Evolutionary conservation across 2,329 filamentous ascomycete species (phyloP), one percentile per base, ranked within the genome.

Genomic region (Pseudogymnoascus sp.): DNA sequence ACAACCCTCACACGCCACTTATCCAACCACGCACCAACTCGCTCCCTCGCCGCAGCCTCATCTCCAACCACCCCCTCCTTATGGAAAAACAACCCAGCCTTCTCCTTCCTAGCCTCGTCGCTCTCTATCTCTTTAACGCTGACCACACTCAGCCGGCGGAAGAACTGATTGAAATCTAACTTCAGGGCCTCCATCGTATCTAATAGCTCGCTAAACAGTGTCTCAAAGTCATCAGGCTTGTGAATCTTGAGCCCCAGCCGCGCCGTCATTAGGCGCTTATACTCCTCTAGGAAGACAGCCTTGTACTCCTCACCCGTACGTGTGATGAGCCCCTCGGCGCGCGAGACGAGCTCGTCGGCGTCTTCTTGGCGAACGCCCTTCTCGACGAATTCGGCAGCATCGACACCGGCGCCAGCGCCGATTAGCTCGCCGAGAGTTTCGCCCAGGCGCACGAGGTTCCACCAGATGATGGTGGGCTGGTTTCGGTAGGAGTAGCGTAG

Each of bases 401-500:
- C 92, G 33, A 93, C 86, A 38, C 80, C 77, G 1, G 81, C 75
- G 0, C 90, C 93, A 0, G 88, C 84, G 16, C 93, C 94, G 62
- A 99, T 85, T 1, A 96, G 80, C 75, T 97, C 94, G 19, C 91
- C 94, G 0, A 99, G 73, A 0, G 89, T 84, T 76, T 99, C 94
- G 63, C 92, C 94, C 0, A 99, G 82, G 1, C 94, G 86, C 1
- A 97, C 91, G 0, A 97, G 81, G 70, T 97, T 97, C 94, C 94
- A 99, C 94, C 94, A 99, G 71, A 99, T 94, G 63, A 99, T 90
- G 45, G 88, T 92, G 0, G 94, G 92, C 72, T 99, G 94, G 73
- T 96, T 96, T 67, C 88, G 87, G 79, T 97, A 99, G 67, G 86
- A 87, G 74, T 99, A 99, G 55, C 94, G 85, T 30, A 96, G 79